Evolutionary conservation across 169 alveolate species (phyloP), one percentile per base, ranked within the genome.

Genomic region (Cryptosporidium canis): DNA sequence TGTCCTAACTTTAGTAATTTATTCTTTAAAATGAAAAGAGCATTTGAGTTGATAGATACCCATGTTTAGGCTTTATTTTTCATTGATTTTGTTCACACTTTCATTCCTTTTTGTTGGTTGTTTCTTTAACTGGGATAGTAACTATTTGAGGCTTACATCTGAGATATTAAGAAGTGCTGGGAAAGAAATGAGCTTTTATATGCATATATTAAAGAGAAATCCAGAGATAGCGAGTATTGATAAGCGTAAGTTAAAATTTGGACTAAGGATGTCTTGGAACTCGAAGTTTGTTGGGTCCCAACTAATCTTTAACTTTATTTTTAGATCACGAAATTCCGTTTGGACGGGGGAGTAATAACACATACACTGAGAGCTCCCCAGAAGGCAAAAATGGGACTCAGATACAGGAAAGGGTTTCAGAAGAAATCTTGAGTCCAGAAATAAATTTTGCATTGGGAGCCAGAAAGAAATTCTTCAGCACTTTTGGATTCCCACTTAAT

Each of bases 401-500:
- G 24, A 51, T 12, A n/a, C n/a, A 2, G 9, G 33, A 51, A 7
- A 16, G 11, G 8, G n/a, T 3, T 7, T 21, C 33, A 51, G 37
- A 7, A 18, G 63, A 3, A 33, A 51, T 18, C 33, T 0, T 51
- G 27, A 16, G 24, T n/a, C 33, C 4, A 51, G 63, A 18, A 14
- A 14, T 1, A 51, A n/a, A n/a, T 7, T 3, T 24, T 21, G 8
- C 18, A 18, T 4, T 2, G 8, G 24, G 3, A n/a, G n/a, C n/a
- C 24, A 51, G 1, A 18, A n/a, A 1, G 2, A 51, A 51, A 2
- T 51, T 51, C 24, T 51, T n/a, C 45, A 61, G 12, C 37, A 39
- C 63, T 35, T 77, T 77, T 11, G 14, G 33, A 27, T 77, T 77
- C 2, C 87, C 87, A 7, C 12, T 77, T 12, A 31, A 63, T 58